Evolutionary conservation across 2,329 filamentous ascomycete genomes (phyloP), one percentile per base, ranked within the genome.

Genomic region (Epichloe hybrida): DNA sequence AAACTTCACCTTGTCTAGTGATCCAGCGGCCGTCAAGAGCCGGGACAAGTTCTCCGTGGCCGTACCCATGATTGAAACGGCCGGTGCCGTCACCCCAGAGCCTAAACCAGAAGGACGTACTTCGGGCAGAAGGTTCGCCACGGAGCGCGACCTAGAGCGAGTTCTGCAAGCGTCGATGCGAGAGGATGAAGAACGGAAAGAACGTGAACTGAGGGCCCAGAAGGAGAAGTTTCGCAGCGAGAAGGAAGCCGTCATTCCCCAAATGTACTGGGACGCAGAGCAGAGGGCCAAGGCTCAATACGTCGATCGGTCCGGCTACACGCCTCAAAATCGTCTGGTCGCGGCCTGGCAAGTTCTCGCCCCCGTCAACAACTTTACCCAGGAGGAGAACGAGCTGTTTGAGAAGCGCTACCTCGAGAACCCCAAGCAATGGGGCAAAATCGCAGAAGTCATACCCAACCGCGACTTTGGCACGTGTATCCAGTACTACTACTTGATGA

Each of bases 401-500:
- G 84, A 89, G 57, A 81, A 84, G 57, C 76, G 80, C 11, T 91
- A 88, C 60, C 73, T 86, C 48, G 83, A 88, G 54, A 79, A 77
- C 52, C 84, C 86, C 0, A 93, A 93, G 72, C 86, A 89, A 61
- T 93, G 86, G 85, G 84, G 85, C 51, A 81, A 80, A 58, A 81
- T 93, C 52, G 84, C 86, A 5, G 80, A 84, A 52, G 74, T 75
- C 23, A 69, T 91, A 5, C 76, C 77, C 0, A 73, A 76, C 34
- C 80, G 86, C 23, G 81, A 86, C 59, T 89, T 88, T 65, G 83
- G 84, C 56, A 79, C 86, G 45, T 88, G 84, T 65, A 93, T 93
- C 58, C 84, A 88, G 62, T 88, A 90, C 65, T 93, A 93, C 66
- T 93, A 93, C 65, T 74, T 86, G 55, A 86, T 84, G 62, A 93